Base-by-base conservation (phyloP, 306 rosid species). In the Ormosia emarginata region DNA sequence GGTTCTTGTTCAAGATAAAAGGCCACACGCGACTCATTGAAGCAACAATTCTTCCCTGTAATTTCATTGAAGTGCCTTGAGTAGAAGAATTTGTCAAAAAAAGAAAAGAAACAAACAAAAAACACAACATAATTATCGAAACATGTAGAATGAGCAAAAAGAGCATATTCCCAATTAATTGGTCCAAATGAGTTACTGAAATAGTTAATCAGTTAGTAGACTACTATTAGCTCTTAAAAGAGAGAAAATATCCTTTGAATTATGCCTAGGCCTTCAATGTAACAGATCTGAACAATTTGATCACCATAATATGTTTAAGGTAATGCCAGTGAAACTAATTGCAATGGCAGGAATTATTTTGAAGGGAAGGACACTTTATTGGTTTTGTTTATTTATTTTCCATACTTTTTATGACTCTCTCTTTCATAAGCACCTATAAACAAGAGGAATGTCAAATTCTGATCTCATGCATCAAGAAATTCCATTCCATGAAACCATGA, bases 41-140 rank as follows among this genome's bases (percentile, higher is more conserved):
- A 87, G 96, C 96, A 95, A 79, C 98, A 95, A 82, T 93, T 95
- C 79, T 87, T 83, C 74, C 99, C 98, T 93, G 94, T 17, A 88
- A 81, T 73, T 83, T 84, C 53, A 90, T 29, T 78, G 41, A 81
- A 79, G 66, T 57, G 63, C 68, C 62, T 77, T 72, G 50, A 70
- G 72, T 7, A 79, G 46, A 84, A 81, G 77, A 59, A 80, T n/a
- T 63, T 57, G 44, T 59, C 10, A 66, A 29, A 56, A 65, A 12
- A 61, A 46, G 9, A 34, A 57, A 79, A 44, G 55, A 57, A 75
- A 64, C 37, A 12, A 59, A 49, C 39, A 55, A 37, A 7, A 72
- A 57, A 67, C 3, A 77, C 6, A 37, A 46, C 41, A 62, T 66
- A 72, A 66, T 43, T 43, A 73, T 41, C 6, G 17, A 78, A 70